Evolutionary conservation across 345 rosid species (phyloP).

Genomic region (Salix dunnii): DNA sequence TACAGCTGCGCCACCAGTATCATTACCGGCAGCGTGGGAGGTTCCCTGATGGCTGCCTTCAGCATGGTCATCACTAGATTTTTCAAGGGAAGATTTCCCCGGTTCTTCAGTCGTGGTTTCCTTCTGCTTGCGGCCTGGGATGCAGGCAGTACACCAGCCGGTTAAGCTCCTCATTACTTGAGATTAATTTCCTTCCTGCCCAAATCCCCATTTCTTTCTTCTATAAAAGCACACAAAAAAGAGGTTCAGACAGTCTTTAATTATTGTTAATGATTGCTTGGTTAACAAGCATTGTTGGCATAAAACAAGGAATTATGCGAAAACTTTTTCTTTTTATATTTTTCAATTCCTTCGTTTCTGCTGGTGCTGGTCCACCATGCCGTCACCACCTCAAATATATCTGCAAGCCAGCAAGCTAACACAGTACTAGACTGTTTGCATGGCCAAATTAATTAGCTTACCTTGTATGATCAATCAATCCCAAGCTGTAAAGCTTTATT

Average conservation of each 20-base stretch:
- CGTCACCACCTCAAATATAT: background rate
- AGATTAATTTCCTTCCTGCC: background rate
- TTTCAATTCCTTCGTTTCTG: background rate
- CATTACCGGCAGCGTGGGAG: background rate
- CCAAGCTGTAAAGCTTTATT: background rate
- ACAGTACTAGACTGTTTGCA: background rate
- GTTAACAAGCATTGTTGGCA: background rate
- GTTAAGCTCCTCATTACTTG: conserved; percentile 8
- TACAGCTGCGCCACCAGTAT: conserved; percentile 21
- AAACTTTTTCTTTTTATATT: background rate
- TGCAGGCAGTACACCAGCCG: conserved; percentile 20
- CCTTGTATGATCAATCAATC: background rate
- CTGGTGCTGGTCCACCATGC: background rate
- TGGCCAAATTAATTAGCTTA: background rate
- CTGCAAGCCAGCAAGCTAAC: background rate
- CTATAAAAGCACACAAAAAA: background rate
- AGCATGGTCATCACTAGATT: background rate
- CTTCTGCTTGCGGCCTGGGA: conserved; percentile 15
- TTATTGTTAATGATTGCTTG: background rate
- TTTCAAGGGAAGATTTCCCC: conserved; percentile 4
- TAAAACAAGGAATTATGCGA: conserved; percentile 5
- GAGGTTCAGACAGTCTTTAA: background rate
- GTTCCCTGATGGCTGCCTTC: conserved; percentile 7
- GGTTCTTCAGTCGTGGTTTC: conserved; percentile 4
- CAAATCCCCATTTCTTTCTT: background rate